These are phyloP conservation scores for Erigeron philadelphicus DNA, from an alignment of 140 eudicot species.

Conservation along the genomic window DNA sequence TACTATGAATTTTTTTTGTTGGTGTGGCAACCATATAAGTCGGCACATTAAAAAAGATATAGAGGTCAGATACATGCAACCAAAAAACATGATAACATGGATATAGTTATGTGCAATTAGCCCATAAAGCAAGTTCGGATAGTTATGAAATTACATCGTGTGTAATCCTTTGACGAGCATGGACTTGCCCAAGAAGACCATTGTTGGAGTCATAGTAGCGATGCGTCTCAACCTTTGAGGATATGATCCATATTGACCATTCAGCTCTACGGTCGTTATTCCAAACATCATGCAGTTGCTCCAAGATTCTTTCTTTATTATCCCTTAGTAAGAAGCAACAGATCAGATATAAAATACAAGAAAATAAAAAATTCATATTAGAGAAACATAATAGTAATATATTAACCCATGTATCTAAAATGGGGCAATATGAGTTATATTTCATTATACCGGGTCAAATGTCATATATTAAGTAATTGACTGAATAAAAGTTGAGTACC, in stretches of 20 bases:
- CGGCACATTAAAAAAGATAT: too few species aligned
- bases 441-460: background rate
- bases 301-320: constrained; percentile 56
- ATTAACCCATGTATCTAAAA: too few species aligned
- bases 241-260: constrained; percentile 99
- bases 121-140: constrained; percentile 12
- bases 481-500: background rate
- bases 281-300: constrained; percentile 64
- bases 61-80: too few species aligned
- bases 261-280: constrained; percentile 84
- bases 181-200: constrained; percentile 48
- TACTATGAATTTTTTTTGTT: too few species aligned
- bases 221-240: constrained; percentile 86
- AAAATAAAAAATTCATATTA: too few species aligned
- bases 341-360: background rate
- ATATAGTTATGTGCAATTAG: background rate
- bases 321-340: constrained; percentile 43
- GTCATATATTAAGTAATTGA: background rate
- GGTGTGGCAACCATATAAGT: too few species aligned
- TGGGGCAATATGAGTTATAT: too few species aligned
- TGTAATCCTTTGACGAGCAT: constrained; percentile 48
- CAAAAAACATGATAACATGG: too few species aligned
- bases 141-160: constrained; percentile 60
- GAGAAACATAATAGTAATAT: too few species aligned
- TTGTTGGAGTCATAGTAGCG: constrained; percentile 52